Evolutionary conservation across 805 yeast species (phyloP), one percentile per base, ranked within the genome.

Genomic region (Pichia manshurica): DNA sequence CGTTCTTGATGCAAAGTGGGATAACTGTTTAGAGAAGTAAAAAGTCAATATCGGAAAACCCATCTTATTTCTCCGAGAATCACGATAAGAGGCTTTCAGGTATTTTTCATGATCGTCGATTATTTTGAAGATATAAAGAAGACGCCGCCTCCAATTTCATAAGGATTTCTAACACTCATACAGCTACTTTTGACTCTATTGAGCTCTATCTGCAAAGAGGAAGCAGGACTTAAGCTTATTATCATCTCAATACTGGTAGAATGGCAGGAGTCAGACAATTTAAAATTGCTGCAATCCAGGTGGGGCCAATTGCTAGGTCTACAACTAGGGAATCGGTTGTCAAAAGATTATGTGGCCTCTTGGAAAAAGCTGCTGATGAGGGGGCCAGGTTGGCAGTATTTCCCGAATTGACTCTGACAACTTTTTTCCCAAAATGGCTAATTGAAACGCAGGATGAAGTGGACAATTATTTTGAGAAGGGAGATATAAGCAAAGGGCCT

Each of bases 361-460:
- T 68, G 22, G 49, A 61, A 29, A 59, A 65, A 38, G 65, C 68
- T 12, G 63, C 65, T 20, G 55, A 53, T 16, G 47, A 57, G 36
- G 70, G 68, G 38, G 69, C 64, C 9, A 57, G 48, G 31, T 50
- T 68, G 12, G 68, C 64, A 3, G 67, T 64, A 8, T 68, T 65
- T 51, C 71, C 72, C 36, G 72, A 68, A 50, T 53, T 67, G n/a
- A 56, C 64, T 5, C 53, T 68, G 19, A 65, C 71, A 1, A 57
- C 69, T 0, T 68, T 64, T 41, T 68, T 68, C 51, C 69, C 72
- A 42, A 56, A 69, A 46, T 65, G 68, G 67, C 53, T 44, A 35
- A 63, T 68, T 41, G 61, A 63, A 35, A 50, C 61, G 8, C 68
- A 63, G 49, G 60, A 58, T 16, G 71, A 68, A 47, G 59, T 67